Evolutionary conservation across 805 yeast species (phyloP).

Genomic region (Candida sonorensis): DNA sequence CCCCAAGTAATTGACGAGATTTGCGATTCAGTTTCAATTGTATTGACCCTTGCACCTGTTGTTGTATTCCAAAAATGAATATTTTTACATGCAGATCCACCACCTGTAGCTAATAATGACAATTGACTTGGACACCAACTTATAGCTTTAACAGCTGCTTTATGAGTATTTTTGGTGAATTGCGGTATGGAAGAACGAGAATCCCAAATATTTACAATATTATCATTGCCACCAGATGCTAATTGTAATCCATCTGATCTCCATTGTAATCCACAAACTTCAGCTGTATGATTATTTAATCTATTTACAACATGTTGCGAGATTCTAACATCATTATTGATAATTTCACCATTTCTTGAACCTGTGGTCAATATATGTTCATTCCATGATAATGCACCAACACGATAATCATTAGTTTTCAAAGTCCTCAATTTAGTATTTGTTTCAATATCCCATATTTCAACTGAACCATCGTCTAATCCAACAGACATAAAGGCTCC

Average conservation of each 20-base stretch:
- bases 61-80: slow-evolving; percentile 95
- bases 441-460: slow-evolving; percentile 90
- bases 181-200: slow-evolving; percentile 63
- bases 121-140: slow-evolving; percentile 90
- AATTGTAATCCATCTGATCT: slow-evolving; percentile 76
- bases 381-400: slow-evolving; percentile 82
- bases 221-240: slow-evolving; percentile 93
- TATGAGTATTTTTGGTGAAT: slow-evolving; percentile 71
- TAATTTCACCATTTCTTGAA: slow-evolving; percentile 74
- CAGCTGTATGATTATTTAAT: slow-evolving; percentile 69
- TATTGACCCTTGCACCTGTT: slow-evolving; percentile 78
- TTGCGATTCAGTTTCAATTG: slow-evolving; percentile 89
- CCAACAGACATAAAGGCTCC: slow-evolving; percentile 84
- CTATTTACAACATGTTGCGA: slow-evolving; percentile 64
- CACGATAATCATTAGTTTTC: slow-evolving; percentile 66
- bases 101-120: slow-evolving; percentile 89
- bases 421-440: slow-evolving; percentile 70
- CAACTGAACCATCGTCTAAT: slow-evolving; percentile 72
- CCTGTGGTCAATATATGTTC: slow-evolving; percentile 81
- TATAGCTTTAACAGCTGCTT: slow-evolving; percentile 92
- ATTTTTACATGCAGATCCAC: slow-evolving; percentile 84
- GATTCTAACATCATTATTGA: slow-evolving; percentile 84
- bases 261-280: slow-evolving; percentile 89
- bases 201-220: slow-evolving; percentile 91
- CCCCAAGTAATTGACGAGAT: slow-evolving; percentile 95